Conservation (phyloP, 2,329 filamentous ascomycete genomes). For the Allantophomopsis cytisporea region DNA sequence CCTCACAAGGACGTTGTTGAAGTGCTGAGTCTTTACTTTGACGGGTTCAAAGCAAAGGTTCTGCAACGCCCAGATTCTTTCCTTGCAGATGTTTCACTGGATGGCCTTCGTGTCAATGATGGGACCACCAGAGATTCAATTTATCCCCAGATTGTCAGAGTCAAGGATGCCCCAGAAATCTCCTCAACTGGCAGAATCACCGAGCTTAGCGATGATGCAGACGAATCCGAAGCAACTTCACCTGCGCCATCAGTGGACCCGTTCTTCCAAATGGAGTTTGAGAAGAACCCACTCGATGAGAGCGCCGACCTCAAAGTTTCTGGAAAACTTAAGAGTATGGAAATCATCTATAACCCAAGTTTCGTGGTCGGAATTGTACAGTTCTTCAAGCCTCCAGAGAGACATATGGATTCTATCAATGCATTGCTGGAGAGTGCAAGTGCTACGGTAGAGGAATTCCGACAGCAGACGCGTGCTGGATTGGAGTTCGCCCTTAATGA, state of each 20-base stretch:
- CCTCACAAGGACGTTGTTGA: slow-evolving; percentile 68
- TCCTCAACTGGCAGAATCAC: slow-evolving; percentile 26
- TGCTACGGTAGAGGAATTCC: slow-evolving; percentile 85
- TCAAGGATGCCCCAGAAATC: slow-evolving; percentile 70
- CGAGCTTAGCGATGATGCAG: slow-evolving; percentile 20
- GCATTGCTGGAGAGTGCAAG: slow-evolving; percentile 93
- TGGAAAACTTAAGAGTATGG: slow-evolving; percentile 85
- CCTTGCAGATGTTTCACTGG: slow-evolving; percentile 77
- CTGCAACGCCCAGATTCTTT: slow-evolving; percentile 85
- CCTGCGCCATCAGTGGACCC: slow-evolving; percentile 46
- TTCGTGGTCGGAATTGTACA: slow-evolving; percentile 83
- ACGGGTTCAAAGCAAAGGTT: slow-evolving; percentile 83
- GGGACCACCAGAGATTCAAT: slow-evolving; percentile 85
- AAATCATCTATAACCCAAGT: slow-evolving; percentile 94
- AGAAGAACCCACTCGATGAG: slow-evolving; percentile 88
- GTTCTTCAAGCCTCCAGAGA: slow-evolving; percentile 92
- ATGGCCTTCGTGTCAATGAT: slow-evolving; percentile 87
- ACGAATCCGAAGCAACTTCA: slow-evolving; percentile 22
- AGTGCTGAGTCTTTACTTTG: slow-evolving; percentile 83
- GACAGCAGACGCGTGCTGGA: slow-evolving; percentile 90
- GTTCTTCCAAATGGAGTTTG: slow-evolving; percentile 85
- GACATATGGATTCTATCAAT: slow-evolving; percentile 96
- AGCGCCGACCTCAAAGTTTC: slow-evolving; percentile 84
- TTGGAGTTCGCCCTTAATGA: slow-evolving; percentile 94
- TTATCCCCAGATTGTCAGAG: slow-evolving; percentile 87